Percentiles rank a stretch among this genome's conserved stretches.
phyloP scores from a whole-genome alignment of 257 asterid species.

The Nicotiana knightiana region DNA sequence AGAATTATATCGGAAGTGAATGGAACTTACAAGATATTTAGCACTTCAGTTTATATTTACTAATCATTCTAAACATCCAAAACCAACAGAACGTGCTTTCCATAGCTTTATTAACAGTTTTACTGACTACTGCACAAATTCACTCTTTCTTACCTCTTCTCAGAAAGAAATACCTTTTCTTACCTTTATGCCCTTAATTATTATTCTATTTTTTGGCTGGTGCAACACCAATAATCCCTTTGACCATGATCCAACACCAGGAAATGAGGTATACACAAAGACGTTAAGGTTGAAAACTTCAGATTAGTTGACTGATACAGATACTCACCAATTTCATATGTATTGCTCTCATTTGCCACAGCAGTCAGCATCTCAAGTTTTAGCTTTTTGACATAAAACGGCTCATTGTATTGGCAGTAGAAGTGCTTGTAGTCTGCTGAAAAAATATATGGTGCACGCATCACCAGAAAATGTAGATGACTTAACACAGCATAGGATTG shows the following conservation, averaged over 20 bases:
- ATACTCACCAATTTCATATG: conserved; percentile 86
- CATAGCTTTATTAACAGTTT: background rate
- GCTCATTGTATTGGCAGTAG: conserved; percentile 96
- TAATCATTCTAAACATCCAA: background rate
- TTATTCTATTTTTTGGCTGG: background rate
- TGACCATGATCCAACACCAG: background rate
- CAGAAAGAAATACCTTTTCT: background rate
- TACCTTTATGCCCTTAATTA: background rate
- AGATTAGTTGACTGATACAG: background rate
- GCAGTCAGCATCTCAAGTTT: conserved; percentile 99
- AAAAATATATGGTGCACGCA: conserved; percentile 96
- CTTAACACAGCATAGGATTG: conserved; percentile 91
- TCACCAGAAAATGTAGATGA: conserved; percentile 94
- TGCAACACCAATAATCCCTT: conserved; percentile 5
- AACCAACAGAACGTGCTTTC: background rate
- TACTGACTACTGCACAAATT: background rate
- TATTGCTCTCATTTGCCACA: conserved; percentile 97
- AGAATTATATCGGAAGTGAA: background rate
- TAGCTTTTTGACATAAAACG: conserved; percentile 94
- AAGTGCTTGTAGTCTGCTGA: conserved; percentile 96
- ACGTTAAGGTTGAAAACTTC: background rate
- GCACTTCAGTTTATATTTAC: background rate
- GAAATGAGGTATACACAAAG: background rate
- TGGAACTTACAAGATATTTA: background rate
- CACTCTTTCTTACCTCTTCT: background rate